These are phyloP conservation scores for Colletotrichum theobromicola DNA, from an alignment of 2,329 filamentous ascomycete species.

Conservation along the genomic window DNA sequence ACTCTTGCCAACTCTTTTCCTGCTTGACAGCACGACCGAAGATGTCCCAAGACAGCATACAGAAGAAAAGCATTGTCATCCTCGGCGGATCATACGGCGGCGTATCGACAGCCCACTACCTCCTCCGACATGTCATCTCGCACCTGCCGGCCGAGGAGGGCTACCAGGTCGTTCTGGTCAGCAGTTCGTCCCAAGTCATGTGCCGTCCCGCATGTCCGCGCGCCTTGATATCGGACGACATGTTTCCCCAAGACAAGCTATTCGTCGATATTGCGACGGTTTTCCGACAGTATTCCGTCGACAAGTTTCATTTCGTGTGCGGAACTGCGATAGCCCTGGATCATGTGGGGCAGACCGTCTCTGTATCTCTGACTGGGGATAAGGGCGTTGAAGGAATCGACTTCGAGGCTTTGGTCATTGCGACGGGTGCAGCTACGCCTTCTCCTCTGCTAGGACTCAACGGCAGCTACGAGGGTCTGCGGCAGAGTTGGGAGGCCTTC, in stretches of 20 bases:
- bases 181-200: slow-evolving; percentile 42
- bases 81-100: slow-evolving; percentile 60
- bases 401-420: slow-evolving; percentile 53
- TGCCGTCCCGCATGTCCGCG: slow-evolving; percentile 50
- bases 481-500: slow-evolving; percentile 41
- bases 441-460: slow-evolving; percentile 50
- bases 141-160: slow-evolving; percentile 34
- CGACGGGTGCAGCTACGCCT: slow-evolving; percentile 49
- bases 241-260: slow-evolving; percentile 48
- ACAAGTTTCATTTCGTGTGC: slow-evolving; percentile 45
- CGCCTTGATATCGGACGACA: slow-evolving; percentile 48
- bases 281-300: slow-evolving; percentile 43
- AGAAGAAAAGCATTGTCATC: slow-evolving; percentile 50
- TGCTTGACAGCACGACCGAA: no score
- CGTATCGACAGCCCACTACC: slow-evolving; percentile 55
- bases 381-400: slow-evolving; percentile 24
- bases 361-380: slow-evolving; percentile 23
- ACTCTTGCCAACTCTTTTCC: no score
- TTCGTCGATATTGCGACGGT: slow-evolving; percentile 42
- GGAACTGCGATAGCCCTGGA: slow-evolving; percentile 43
- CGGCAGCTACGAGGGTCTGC: slow-evolving; percentile 34
- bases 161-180: slow-evolving; percentile 49
- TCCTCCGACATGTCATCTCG: slow-evolving; percentile 56
- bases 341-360: slow-evolving; percentile 35
- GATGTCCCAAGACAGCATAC: neutral